phyloP scores from a whole-genome alignment of 345 rosid species.

The Arabis alpina region DNA sequence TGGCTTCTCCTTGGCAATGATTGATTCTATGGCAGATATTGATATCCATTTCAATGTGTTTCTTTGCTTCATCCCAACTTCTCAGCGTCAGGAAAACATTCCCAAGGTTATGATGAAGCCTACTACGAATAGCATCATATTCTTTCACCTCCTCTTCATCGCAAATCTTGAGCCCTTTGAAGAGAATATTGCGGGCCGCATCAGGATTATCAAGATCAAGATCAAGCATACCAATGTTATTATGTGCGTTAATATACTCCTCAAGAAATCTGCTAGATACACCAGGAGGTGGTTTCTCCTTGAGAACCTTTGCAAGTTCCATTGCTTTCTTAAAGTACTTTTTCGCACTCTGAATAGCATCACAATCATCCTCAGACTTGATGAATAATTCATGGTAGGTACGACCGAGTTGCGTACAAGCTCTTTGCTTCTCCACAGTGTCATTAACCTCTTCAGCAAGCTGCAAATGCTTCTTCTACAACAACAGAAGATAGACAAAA shows the following conservation, averaged over 20 bases:
- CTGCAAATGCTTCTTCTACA: constrained; percentile 84
- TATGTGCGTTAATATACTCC: constrained; percentile 89
- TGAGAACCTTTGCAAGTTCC: constrained; percentile 69
- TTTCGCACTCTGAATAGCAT: constrained; percentile 70
- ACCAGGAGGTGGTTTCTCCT: constrained; percentile 63
- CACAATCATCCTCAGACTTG: constrained; percentile 66
- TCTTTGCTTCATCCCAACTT: constrained; percentile 71
- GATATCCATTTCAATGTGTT: constrained; percentile 82
- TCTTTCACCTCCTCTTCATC: constrained; percentile 85
- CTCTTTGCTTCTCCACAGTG: constrained; percentile 90
- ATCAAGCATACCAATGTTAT: constrained; percentile 92
- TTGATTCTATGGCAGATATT: constrained; percentile 70
- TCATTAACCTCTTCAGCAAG: constrained; percentile 76
- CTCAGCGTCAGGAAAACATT: constrained; percentile 69
- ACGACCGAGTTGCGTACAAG: constrained; percentile 92
- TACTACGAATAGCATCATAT: constrained; percentile 74
- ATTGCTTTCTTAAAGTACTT: constrained; percentile 83
- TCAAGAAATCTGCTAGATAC: constrained; percentile 70
- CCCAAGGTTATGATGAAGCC: constrained; percentile 96
- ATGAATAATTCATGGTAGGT: constrained; percentile 76
- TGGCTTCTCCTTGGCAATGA: constrained; percentile 91
- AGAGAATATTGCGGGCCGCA: constrained; percentile 61
- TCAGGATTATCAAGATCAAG: constrained; percentile 83
- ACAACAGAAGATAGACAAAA: not conserved
- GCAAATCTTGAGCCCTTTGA: constrained; percentile 74